Conservation (phyloP, 352 stramenopile species). For the Albugo laibachii region DNA sequence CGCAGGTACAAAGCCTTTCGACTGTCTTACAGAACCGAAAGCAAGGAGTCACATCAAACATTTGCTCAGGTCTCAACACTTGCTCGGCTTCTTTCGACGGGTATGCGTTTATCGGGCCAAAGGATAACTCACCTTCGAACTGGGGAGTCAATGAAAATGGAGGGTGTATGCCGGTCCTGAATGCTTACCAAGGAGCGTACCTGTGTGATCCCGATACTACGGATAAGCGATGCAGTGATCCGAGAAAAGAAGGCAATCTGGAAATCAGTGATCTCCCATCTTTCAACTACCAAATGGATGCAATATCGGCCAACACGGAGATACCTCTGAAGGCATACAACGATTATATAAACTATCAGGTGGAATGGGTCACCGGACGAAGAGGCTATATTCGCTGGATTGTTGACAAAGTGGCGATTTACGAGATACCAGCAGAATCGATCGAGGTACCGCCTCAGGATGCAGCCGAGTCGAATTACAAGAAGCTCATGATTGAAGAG, state of each 20-base stretch:
- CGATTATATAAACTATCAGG: conserved; percentile 29
- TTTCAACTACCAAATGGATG: conserved; percentile 61
- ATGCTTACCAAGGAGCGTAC: conserved; percentile 25
- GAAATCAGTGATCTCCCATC: conserved; percentile 34
- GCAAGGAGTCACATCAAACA: conserved; percentile 9
- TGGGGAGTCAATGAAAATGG: conserved; percentile 30
- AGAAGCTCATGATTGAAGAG: conserved; percentile 62
- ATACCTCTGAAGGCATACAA: conserved; percentile 46
- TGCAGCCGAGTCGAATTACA: conserved; percentile 20
- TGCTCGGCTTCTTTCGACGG: conserved; percentile 22
- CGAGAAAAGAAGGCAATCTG: conserved; percentile 21
- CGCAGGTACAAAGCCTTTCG: background rate
- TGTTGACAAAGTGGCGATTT: conserved; percentile 33
- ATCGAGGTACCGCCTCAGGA: conserved; percentile 26
- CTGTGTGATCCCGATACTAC: conserved; percentile 21
- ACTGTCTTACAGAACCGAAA: conserved; percentile 5
- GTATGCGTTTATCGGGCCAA: conserved; percentile 14
- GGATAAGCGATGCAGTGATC: conserved; percentile 1
- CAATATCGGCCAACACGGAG: conserved; percentile 42
- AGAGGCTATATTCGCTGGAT: conserved; percentile 51
- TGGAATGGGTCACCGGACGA: conserved; percentile 52
- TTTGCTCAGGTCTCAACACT: conserved; percentile 12
- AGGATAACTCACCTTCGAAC: conserved; percentile 1
- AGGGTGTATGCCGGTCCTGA: conserved; percentile 21
- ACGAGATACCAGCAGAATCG: conserved; percentile 37